Conservation (phyloP, 2,329 filamentous ascomycete species). For the Talaromyces piceae region DNA sequence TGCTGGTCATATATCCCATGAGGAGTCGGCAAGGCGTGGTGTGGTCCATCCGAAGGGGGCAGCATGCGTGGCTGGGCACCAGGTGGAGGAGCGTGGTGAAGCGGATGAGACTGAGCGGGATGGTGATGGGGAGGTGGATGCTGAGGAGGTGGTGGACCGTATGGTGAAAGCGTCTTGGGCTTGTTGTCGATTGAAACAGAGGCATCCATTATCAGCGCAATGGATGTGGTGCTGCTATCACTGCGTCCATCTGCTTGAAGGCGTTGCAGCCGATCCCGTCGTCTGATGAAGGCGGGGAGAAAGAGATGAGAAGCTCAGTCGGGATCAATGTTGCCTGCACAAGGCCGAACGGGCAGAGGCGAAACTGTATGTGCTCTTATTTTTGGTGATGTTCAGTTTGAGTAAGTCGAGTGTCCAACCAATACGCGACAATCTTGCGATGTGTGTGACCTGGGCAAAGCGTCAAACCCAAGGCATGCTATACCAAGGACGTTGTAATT, state of each 20-base stretch:
- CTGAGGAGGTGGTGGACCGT: conserved; percentile 16
- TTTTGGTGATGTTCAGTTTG: neutral
- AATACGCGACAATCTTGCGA: neutral
- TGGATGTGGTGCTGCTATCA: conserved; percentile 13
- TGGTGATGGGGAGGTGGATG: conserved; percentile 24
- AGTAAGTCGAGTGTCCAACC: neutral
- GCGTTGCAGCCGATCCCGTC: neutral
- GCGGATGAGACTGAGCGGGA: conserved; percentile 2
- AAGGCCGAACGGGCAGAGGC: neutral
- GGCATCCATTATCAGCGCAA: conserved; percentile 20
- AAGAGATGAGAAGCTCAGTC: neutral
- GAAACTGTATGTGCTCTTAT: neutral
- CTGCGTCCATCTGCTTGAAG: conserved; percentile 14
- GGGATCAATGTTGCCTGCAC: neutral
- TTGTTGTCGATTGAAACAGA: conserved; percentile 21
- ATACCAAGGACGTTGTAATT: neutral
- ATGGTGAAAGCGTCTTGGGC: conserved; percentile 17
- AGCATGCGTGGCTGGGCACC: conserved; percentile 1
- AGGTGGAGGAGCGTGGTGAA: conserved; percentile 7
- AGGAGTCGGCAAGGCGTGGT: conserved; percentile 20
- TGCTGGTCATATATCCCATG: conserved; percentile 24
- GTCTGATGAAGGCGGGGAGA: neutral
- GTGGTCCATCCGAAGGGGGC: conserved; percentile 19
- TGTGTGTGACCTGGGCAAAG: neutral
- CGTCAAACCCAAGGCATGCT: neutral